phyloP scores from a whole-genome alignment of 2,329 filamentous ascomycete genomes.

The Pseudogymnoascus sp. region DNA sequence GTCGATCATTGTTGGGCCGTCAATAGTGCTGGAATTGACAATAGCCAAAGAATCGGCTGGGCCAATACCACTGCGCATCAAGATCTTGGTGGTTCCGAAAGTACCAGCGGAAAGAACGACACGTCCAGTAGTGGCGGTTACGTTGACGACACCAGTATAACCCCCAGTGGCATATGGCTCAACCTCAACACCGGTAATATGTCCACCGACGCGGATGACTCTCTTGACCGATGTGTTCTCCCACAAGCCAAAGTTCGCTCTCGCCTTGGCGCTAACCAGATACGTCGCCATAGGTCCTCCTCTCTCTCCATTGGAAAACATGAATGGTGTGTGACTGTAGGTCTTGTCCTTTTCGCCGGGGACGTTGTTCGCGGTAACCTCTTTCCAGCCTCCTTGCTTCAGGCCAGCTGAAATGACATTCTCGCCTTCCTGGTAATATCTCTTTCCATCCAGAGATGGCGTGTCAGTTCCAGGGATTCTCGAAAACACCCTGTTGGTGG shows the following conservation, averaged over 20 bases:
- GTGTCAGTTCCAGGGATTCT: conserved; percentile 61
- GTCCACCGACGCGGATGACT: conserved; percentile 53
- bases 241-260: conserved; percentile 58
- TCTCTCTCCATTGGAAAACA: conserved; percentile 57
- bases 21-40: neutral
- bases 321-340: conserved; percentile 57
- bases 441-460: conserved; percentile 57
- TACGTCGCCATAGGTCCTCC: conserved; percentile 65
- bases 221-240: conserved; percentile 58
- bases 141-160: conserved; percentile 43
- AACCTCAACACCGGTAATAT: conserved; percentile 61
- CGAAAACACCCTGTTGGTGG: conserved; percentile 55
- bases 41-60: conserved; percentile 32
- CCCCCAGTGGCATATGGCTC: conserved; percentile 47
- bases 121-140: conserved; percentile 32
- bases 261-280: conserved; percentile 50
- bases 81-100: conserved; percentile 17
- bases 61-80: conserved; percentile 61
- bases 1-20: conserved; percentile 15
- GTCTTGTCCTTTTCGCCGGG: conserved; percentile 58
- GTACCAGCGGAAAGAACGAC: conserved; percentile 10
- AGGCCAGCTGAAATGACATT: conserved; percentile 45
- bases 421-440: conserved; percentile 59
- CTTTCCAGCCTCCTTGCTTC: conserved; percentile 48
- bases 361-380: conserved; percentile 30